Percentiles rank a stretch among this genome's conserved stretches.
phyloP scores from a whole-genome alignment of 139 green algal species.

The Diplosphaera chodatii region DNA sequence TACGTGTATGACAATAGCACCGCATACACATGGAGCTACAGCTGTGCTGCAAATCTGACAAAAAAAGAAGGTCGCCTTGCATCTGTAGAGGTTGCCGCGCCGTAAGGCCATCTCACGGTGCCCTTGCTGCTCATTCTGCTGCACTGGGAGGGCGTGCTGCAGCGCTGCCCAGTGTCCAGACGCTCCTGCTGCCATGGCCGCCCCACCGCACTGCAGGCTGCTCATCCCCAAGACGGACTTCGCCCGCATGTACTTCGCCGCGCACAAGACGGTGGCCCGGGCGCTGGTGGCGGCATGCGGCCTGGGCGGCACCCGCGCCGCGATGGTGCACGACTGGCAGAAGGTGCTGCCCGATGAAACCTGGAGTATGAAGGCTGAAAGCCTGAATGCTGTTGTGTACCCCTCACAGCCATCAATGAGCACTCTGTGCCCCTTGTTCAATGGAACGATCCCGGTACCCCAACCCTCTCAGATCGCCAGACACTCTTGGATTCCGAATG shows the following conservation, averaged over 20 bases:
- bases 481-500: no score
- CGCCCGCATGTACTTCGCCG: slow-evolving; percentile 40
- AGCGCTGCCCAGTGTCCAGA: not conserved
- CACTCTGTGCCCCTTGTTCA: not conserved
- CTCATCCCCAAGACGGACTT: slow-evolving; percentile 34
- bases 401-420: not conserved
- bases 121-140: not conserved
- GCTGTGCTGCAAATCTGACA: not conserved
- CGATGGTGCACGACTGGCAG: slow-evolving; percentile 4
- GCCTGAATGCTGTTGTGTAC: no score
- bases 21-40: no score
- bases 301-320: slow-evolving; percentile 17
- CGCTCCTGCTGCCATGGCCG: not conserved
- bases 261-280: slow-evolving; percentile 38
- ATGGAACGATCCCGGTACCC: no score
- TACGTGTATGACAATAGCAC: no score
- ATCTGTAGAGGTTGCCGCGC: no score
- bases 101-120: no score
- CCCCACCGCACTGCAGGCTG: not conserved
- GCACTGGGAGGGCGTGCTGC: no score
- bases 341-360: not conserved
- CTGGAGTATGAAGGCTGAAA: no score
- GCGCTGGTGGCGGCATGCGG: slow-evolving; percentile 30
- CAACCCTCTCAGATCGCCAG: no score
- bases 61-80: not conserved